Conservation (phyloP, 2,329 filamentous ascomycete species). For the Penicillium sp. region DNA sequence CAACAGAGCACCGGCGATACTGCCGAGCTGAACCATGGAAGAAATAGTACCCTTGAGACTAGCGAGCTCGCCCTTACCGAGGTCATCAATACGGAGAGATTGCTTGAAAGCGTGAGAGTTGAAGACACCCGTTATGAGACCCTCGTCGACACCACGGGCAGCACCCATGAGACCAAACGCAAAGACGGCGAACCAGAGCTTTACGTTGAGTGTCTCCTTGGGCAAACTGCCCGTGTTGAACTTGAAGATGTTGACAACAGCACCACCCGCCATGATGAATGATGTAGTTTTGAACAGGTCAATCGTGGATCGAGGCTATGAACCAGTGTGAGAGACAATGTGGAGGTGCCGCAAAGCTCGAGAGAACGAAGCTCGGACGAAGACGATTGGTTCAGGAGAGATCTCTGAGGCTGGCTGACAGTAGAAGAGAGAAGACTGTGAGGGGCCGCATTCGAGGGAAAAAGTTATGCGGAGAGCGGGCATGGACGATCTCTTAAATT, state of each 20-base stretch:
- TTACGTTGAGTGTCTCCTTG: slow-evolving; percentile 67
- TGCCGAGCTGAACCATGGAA: slow-evolving; percentile 73
- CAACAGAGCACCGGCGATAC: slow-evolving; percentile 58
- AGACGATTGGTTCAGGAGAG: neutral
- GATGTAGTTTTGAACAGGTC: neutral
- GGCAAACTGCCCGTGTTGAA: slow-evolving; percentile 62
- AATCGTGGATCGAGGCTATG: slow-evolving; percentile 5
- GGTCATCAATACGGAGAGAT: slow-evolving; percentile 40
- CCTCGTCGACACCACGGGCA: slow-evolving; percentile 70
- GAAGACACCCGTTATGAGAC: slow-evolving; percentile 67
- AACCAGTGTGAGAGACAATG: neutral
- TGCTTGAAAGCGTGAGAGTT: slow-evolving; percentile 58
- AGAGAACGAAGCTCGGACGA: neutral
- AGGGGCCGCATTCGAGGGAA: neutral
- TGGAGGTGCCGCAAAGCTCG: neutral
- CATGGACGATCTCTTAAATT: neutral
- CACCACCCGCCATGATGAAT: slow-evolving; percentile 37
- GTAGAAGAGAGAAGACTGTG: neutral
- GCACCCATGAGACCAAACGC: slow-evolving; percentile 70
- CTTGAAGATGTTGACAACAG: slow-evolving; percentile 33
- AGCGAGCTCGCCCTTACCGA: slow-evolving; percentile 34
- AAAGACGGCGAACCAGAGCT: slow-evolving; percentile 69
- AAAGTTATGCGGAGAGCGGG: neutral
- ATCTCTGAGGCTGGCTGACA: neutral
- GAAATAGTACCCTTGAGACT: slow-evolving; percentile 70